These are phyloP conservation scores for Diophrys appendiculata DNA, from an alignment of 73 alveolate species.

Conservation along the genomic window DNA sequence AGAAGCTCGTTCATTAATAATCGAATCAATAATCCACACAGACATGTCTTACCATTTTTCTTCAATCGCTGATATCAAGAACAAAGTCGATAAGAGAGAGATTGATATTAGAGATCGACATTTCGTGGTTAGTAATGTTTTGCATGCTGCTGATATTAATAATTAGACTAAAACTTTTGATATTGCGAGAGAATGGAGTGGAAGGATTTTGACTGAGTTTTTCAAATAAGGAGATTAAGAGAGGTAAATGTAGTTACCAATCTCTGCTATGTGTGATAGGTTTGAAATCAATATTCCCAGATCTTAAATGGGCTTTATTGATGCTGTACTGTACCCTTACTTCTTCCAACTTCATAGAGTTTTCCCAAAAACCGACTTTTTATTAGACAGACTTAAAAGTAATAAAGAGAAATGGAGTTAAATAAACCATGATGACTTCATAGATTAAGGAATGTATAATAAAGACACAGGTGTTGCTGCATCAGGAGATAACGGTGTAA, in stretches of 20 bases:
- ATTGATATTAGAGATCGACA: conserved; percentile 26
- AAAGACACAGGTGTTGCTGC: too few relatives aligned
- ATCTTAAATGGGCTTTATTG: conserved; percentile 37
- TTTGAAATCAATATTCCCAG: conserved; percentile 28
- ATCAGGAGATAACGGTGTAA: too few relatives aligned
- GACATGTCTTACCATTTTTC: conserved; percentile 73
- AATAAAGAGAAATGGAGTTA: not conserved
- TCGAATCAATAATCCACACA: conserved; percentile 78
- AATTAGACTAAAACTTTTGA: conserved; percentile 39
- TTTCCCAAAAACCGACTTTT: not conserved
- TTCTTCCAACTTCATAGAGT: not conserved
- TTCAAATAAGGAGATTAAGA: conserved; percentile 58
- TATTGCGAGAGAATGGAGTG: conserved; percentile 41
- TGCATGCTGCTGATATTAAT: conserved; percentile 50
- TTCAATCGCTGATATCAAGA: conserved; percentile 9
- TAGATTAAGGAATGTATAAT: too few relatives aligned
- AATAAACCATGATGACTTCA: not conserved
- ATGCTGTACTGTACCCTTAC: not conserved
- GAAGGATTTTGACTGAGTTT: conserved; percentile 36
- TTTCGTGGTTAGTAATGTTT: conserved; percentile 5
- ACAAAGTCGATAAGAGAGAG: not conserved
- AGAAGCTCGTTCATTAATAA: conserved; percentile 68
- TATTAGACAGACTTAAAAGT: not conserved
- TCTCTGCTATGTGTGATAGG: conserved; percentile 36
- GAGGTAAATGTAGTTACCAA: conserved; percentile 17